Conservation (phyloP, 129 eudicot species). For the Helianthus annuus region DNA sequence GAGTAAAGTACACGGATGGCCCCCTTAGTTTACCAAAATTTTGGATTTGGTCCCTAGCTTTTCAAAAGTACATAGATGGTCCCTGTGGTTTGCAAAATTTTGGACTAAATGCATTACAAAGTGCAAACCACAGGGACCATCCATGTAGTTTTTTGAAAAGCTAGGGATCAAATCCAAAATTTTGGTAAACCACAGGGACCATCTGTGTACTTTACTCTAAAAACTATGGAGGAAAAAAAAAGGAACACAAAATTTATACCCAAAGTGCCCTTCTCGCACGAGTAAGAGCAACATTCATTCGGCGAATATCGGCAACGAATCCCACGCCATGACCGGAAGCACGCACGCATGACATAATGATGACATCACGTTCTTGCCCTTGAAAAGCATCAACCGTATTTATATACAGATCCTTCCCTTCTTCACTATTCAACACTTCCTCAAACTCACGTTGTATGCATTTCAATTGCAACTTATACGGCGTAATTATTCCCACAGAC, state of each 20-base stretch:
- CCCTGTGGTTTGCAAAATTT: too few relatives aligned
- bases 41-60: too few relatives aligned
- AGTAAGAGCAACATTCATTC: slow-evolving; percentile 97
- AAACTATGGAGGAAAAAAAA: background rate
- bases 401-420: slow-evolving; percentile 81
- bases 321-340: slow-evolving; percentile 95
- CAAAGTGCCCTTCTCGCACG: slow-evolving; percentile 93
- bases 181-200: too few relatives aligned
- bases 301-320: slow-evolving; percentile 92
- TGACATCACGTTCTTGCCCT: slow-evolving; percentile 98
- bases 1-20: too few relatives aligned
- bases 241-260: slow-evolving; percentile 39
- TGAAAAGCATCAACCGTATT: slow-evolving; percentile 98
- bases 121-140: too few relatives aligned
- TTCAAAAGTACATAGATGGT: too few relatives aligned
- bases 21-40: too few relatives aligned
- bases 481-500: slow-evolving; percentile 91
- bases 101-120: too few relatives aligned
- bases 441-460: slow-evolving; percentile 92
- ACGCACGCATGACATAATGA: slow-evolving; percentile 98
- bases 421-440: slow-evolving; percentile 70
- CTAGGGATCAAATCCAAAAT: too few relatives aligned
- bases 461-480: slow-evolving; percentile 88
- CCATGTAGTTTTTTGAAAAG: too few relatives aligned
- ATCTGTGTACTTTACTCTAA: too few relatives aligned